Evolutionary conservation across 306 rosid genomes (phyloP).

Genomic region (Acacia crassicarpa): DNA sequence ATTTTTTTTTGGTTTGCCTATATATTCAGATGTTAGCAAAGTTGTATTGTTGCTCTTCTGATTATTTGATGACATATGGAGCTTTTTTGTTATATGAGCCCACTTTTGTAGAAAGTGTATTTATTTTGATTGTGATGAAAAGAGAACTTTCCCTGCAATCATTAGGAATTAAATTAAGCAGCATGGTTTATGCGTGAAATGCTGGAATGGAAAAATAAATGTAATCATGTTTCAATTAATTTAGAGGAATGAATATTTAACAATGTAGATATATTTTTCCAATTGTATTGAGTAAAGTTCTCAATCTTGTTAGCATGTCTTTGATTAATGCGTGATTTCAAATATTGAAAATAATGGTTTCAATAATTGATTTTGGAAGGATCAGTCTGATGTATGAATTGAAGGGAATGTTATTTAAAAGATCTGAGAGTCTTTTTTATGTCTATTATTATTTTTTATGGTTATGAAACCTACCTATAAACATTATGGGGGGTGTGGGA

Average conservation of each 20-base stretch:
- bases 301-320: background rate
- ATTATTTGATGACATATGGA: background rate
- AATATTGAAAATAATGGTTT: background rate
- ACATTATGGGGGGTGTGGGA: background rate
- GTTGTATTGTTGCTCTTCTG: background rate
- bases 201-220: background rate
- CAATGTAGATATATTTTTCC: background rate
- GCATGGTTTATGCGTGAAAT: slow-evolving; percentile 19
- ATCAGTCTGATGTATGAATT: background rate
- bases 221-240: background rate
- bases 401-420: background rate
- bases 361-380: background rate
- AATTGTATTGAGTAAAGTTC: background rate
- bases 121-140: background rate
- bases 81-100: background rate
- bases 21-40: slow-evolving; percentile 12
- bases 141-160: background rate
- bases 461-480: background rate
- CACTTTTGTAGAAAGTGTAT: slow-evolving; percentile 11
- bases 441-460: background rate
- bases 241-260: background rate
- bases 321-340: background rate
- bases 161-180: background rate
- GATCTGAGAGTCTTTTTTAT: background rate
- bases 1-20: background rate